Evolutionary conservation across 768 basidiomycete genomes (phyloP).

Genomic region (Boletellus sp.): DNA sequence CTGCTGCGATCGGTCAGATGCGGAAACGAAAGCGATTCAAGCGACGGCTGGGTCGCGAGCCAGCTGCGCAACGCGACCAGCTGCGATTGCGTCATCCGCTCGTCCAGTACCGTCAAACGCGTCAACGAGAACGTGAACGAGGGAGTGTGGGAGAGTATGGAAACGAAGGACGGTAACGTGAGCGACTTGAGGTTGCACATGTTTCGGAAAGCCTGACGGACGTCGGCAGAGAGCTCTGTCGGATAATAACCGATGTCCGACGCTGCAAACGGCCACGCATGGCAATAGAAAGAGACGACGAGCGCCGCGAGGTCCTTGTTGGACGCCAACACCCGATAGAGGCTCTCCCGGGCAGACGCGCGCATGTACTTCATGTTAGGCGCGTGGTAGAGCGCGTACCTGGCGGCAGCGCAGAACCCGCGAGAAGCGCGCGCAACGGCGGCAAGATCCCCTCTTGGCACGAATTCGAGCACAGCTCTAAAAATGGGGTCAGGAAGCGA

Average conservation of each 20-base stretch:
- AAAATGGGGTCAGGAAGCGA: conserved; percentile 21
- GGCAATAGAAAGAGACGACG: conserved; percentile 24
- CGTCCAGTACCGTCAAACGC: conserved; percentile 29
- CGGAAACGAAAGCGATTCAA: conserved; percentile 29
- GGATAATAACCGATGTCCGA: conserved; percentile 4
- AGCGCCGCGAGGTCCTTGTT: conserved; percentile 20
- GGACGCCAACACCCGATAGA: conserved; percentile 20
- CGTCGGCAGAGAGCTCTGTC: conserved; percentile 11
- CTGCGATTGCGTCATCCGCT: conserved; percentile 21
- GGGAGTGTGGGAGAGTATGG: conserved; percentile 17
- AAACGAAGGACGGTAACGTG: conserved; percentile 24
- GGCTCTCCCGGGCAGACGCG: conserved; percentile 11
- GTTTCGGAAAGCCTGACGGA: conserved; percentile 26
- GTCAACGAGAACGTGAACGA: conserved; percentile 21
- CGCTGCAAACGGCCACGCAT: conserved; percentile 15
- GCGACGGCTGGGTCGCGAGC: conserved; percentile 23
- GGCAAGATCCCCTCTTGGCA: conserved; percentile 17
- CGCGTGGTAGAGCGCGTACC: conserved; percentile 21
- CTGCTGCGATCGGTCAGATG: conserved; percentile 17
- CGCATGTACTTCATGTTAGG: conserved; percentile 17
- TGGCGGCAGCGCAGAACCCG: conserved; percentile 19
- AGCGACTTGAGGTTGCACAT: conserved; percentile 29
- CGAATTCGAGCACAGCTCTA: conserved; percentile 17
- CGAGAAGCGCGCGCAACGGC: conserved; percentile 24
- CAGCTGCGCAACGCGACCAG: conserved; percentile 19